A percentile compares a stretch with the other conserved stretches of the same genome.
These are phyloP conservation scores for Pythium insidiosum DNA, from an alignment of 352 stramenopile genomes.

Conservation along the genomic window DNA sequence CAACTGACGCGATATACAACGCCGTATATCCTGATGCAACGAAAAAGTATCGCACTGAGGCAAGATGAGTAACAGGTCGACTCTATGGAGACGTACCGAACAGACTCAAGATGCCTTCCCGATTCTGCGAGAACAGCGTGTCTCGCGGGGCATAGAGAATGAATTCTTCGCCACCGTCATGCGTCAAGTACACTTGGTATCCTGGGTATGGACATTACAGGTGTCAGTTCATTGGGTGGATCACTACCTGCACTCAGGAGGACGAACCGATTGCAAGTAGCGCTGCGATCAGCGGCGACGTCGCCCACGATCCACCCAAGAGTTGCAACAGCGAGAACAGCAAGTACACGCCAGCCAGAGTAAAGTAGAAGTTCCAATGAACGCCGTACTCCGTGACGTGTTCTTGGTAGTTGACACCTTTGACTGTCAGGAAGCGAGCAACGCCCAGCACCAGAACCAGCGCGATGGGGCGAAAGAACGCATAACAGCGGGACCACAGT, in stretches of 20 bases:
- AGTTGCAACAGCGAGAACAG: conserved; percentile 47
- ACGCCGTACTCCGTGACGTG: conserved; percentile 98
- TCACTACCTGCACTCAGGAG: not conserved
- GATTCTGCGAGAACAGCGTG: conserved; percentile 89
- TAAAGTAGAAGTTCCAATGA: conserved; percentile 99
- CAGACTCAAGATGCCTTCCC: conserved; percentile 93
- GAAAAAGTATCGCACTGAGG: not conserved
- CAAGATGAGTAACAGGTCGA: not conserved
- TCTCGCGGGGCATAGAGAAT: conserved; percentile 62
- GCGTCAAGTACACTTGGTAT: conserved; percentile 81
- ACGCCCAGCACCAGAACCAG: conserved; percentile 62
- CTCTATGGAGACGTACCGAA: conserved; percentile 24
- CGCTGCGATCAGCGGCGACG: conserved; percentile 29
- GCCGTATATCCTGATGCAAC: conserved; percentile 79
- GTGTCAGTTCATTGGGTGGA: not conserved
- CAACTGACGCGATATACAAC: conserved; percentile 82
- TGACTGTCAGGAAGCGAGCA: conserved; percentile 68
- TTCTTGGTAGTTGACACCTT: conserved; percentile 87
- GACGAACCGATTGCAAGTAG: conserved; percentile 31
- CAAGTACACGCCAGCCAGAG: conserved; percentile 82
- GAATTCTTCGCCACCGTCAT: conserved; percentile 63
- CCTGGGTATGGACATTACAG: no score
- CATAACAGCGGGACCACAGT: conserved; percentile 21
- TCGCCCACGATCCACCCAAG: conserved; percentile 38
- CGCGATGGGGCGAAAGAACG: conserved; percentile 60